Base-by-base conservation (phyloP, 108 stramenopile genomes). In the Conticribra guillardii region DNA sequence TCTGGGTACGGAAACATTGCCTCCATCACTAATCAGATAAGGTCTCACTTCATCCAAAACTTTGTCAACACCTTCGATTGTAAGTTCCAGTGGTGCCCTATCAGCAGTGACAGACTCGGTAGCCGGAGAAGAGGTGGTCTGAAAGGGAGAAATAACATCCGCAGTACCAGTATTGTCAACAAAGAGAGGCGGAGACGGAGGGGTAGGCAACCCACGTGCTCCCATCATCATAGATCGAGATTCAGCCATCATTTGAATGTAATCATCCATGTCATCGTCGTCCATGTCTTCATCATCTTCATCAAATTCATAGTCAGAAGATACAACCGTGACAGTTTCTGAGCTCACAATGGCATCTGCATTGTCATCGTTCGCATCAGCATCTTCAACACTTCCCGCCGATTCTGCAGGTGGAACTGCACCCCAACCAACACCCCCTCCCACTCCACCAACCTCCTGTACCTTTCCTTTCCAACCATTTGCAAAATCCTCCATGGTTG, bases 11-110 rank as follows among this genome's bases (percentile, higher is more conserved):
- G 88, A 85, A 16, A 97, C 94, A 63, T 98, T 97, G 1, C 98
- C 98, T 34, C 98, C 98, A 70, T 98, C 98, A 29, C 94, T 77
- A 55, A 98, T 93, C 41, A 98, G 78, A 77, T 96, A 96, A 3
- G 98, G 98, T 55, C 98, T 91, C 9, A 98, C 92, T 74, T 97
- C 94, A 18, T 98, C 96, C 28, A 98, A 66, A 1, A 97, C 93
- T 66, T 84, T 88, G 79, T 98, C 96, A 30, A 98, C 98, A 62
- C 84, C 91, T 69, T 96, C 92, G 9, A 68, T 64, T 14, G 75
- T 94, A 27, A 98, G 91, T 59, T 76, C 76, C 31, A 96, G 70
- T n/a, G 50, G 51, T 47, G 45, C 52, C 28, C 59, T 61, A 34
- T 78, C 82, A 16, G 59, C 67, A 3, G 70, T 63, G 29, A 63